phyloP scores from a whole-genome alignment of 2,329 filamentous ascomycete genomes.

The Fusarium caatingaense region DNA sequence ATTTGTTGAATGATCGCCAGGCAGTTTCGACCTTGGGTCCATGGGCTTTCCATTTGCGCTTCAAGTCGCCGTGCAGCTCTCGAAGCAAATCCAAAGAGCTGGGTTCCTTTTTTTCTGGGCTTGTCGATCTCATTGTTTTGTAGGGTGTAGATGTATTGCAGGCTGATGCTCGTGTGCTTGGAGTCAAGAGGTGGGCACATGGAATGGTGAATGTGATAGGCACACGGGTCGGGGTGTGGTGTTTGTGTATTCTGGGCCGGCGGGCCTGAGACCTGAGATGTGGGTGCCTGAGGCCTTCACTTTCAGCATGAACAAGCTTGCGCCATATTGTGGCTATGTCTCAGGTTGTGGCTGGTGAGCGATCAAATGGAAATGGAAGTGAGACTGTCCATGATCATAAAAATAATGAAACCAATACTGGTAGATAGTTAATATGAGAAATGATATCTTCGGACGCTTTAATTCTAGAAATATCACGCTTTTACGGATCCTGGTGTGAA shows the following conservation, averaged over 20 bases:
- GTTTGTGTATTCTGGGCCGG: too few species aligned
- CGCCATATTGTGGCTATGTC: not conserved
- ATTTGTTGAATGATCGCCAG: conserved; percentile 55
- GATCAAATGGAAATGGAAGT: not conserved
- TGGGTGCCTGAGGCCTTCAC: too few species aligned
- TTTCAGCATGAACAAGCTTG: too few species aligned
- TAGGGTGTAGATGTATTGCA: not conserved
- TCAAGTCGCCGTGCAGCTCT: conserved; percentile 54
- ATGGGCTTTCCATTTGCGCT: conserved; percentile 53
- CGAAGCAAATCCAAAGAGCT: not conserved
- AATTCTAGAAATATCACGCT: too few species aligned
- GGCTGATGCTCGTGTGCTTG: too few species aligned
- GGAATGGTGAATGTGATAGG: too few species aligned
- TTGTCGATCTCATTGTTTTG: not conserved
- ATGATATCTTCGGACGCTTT: too few species aligned
- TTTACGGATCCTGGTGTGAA: too few species aligned
- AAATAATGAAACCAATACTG: too few species aligned
- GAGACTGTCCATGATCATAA: not conserved
- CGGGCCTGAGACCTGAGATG: too few species aligned
- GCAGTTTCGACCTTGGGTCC: conserved; percentile 49
- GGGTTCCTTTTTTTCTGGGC: not conserved
- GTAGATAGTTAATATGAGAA: accelerated
- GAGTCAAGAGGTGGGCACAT: too few species aligned
- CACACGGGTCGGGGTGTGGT: too few species aligned
- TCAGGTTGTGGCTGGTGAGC: not conserved